A percentile compares a stretch with the other conserved stretches of the same genome.
Evolutionary conservation across 495 filamentous ascomycete genomes (phyloP).

Genomic region (Lophiostoma macrostomum): DNA sequence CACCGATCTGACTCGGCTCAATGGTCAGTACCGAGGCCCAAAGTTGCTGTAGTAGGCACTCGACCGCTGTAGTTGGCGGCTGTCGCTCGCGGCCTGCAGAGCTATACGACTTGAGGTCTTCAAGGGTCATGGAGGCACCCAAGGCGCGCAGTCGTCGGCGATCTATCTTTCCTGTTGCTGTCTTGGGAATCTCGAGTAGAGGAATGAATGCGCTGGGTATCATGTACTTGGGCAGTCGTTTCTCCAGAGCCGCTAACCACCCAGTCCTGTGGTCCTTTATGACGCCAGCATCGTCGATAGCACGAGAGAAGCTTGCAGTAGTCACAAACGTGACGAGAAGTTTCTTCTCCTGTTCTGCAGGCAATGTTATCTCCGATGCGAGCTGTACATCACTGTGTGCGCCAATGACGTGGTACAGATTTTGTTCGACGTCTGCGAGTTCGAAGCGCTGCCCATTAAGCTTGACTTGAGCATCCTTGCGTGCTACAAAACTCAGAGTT

Average conservation of each 20-base stretch:
- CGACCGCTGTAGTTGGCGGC: background rate
- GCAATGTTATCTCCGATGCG: constrained; percentile 32
- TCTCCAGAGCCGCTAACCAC: too few species aligned
- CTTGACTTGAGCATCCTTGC: constrained; percentile 51
- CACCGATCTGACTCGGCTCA: background rate
- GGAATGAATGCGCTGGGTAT: constrained; percentile 23
- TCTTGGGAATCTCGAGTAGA: constrained; percentile 11
- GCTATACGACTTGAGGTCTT: constrained; percentile 14
- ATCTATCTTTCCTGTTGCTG: constrained; percentile 23
- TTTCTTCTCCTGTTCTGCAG: constrained; percentile 40
- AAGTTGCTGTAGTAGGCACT: background rate
- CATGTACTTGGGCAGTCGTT: constrained; percentile 26
- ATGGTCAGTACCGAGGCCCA: background rate
- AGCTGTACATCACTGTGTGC: constrained; percentile 10
- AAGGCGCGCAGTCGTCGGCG: constrained; percentile 26
- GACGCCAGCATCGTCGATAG: background rate
- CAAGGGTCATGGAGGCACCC: constrained; percentile 43
- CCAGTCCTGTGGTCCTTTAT: constrained; percentile 14
- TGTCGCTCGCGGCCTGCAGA: background rate
- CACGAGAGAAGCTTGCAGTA: constrained; percentile 3
- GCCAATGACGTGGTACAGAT: constrained; percentile 29
- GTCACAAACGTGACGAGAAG: constrained; percentile 32
- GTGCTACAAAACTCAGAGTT: constrained; percentile 42
- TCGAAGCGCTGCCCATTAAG: constrained; percentile 49
- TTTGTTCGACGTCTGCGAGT: constrained; percentile 42